Conservation (phyloP, 1,284 basidiomycete genomes). For the Leccinum pachyderme region DNA sequence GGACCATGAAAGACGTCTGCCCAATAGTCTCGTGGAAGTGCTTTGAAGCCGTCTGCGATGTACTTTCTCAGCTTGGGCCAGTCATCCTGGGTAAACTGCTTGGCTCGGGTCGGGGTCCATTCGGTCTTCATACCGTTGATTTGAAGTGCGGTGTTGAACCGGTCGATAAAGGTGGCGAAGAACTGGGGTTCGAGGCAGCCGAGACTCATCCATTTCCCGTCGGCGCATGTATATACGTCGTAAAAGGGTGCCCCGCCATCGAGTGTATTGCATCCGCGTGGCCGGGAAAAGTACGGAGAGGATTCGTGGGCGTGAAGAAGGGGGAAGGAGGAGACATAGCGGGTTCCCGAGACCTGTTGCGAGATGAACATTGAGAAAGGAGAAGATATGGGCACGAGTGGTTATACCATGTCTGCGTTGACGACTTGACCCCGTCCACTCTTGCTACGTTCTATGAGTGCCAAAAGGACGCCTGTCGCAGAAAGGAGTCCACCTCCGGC, state of each 20-base stretch:
- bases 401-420: constrained; percentile 71
- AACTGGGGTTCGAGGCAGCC: constrained; percentile 75
- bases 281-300: constrained; percentile 41
- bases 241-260: constrained; percentile 85
- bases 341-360: constrained; percentile 69
- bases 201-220: constrained; percentile 75
- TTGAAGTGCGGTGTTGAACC: constrained; percentile 53
- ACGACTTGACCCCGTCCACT: constrained; percentile 76
- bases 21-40: constrained; percentile 69
- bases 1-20: constrained; percentile 61
- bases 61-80: constrained; percentile 65
- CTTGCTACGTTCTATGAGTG: constrained; percentile 63
- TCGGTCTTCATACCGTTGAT: constrained; percentile 39
- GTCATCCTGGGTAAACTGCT: constrained; percentile 49
- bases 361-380: background rate
- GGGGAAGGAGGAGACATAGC: constrained; percentile 74
- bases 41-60: constrained; percentile 61
- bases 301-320: constrained; percentile 49
- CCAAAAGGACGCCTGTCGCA: constrained; percentile 72
- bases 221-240: constrained; percentile 69
- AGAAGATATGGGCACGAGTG: background rate
- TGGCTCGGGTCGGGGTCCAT: constrained; percentile 54
- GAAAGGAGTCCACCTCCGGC: constrained; percentile 79
- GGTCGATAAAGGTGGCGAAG: constrained; percentile 58
- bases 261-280: constrained; percentile 61